Percentiles rank a stretch among this genome's conserved stretches.
Conservation (phyloP, 2,329 filamentous ascomycete species). For the Aspergillus udagawae region DNA sequence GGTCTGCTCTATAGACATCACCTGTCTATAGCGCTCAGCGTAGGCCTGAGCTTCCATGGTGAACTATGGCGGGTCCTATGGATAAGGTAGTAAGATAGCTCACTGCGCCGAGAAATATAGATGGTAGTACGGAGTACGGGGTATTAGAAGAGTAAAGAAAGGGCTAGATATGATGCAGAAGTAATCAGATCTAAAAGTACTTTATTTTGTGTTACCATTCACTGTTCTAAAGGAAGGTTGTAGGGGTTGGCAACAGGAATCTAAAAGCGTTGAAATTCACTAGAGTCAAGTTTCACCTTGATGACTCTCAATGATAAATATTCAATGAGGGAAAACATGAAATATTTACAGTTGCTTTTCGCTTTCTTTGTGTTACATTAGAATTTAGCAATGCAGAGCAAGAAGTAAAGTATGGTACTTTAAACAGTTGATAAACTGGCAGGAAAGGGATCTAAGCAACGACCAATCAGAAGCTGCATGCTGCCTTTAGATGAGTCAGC, state of each 20-base stretch:
- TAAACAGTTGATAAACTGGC: neutral
- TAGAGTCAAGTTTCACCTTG: neutral
- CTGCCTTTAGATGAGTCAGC: neutral
- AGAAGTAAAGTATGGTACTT: neutral
- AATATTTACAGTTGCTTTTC: neutral
- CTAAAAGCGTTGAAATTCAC: neutral
- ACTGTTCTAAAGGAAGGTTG: neutral
- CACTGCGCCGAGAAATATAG: neutral
- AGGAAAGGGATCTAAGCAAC: neutral
- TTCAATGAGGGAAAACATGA: neutral
- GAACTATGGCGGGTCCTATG: neutral
- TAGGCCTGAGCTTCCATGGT: slow-evolving; percentile 32
- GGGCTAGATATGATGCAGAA: neutral
- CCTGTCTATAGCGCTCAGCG: slow-evolving; percentile 42
- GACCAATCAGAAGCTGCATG: neutral
- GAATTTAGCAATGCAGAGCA: neutral
- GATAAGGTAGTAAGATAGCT: neutral
- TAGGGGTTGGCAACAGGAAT: neutral
- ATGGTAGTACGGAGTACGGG: neutral
- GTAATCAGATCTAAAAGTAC: neutral
- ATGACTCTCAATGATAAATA: neutral
- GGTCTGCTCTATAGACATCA: slow-evolving; percentile 42
- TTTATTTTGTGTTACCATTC: neutral
- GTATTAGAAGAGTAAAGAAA: neutral
- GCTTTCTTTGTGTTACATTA: neutral